These are phyloP conservation scores for Coemansia sp. DNA, from an alignment of 192 early-diverging fungal genomes.

Conservation along the genomic window DNA sequence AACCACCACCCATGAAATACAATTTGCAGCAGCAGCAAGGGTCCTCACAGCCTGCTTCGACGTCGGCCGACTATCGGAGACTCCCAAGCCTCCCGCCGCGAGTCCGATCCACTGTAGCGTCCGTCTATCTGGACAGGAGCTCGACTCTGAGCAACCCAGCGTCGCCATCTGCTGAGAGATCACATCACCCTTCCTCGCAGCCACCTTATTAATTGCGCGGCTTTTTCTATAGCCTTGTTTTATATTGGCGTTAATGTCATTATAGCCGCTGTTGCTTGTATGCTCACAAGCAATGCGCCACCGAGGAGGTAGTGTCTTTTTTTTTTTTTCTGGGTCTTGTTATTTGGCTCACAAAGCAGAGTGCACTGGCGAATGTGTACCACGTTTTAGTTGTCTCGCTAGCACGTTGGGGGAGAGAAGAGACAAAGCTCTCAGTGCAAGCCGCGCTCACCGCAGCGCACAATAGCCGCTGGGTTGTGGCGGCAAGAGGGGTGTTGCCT, in stretches of 20 bases:
- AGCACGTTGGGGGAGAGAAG: not conserved
- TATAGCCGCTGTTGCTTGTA: no score
- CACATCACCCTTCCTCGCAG: slow-evolving; percentile 16
- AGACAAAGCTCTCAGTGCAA: not conserved
- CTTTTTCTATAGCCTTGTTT: not conserved
- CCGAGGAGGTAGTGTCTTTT: no score
- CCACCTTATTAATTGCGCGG: not conserved
- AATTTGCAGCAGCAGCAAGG: slow-evolving; percentile 30
- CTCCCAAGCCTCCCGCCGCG: slow-evolving; percentile 47
- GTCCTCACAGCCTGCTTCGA: not conserved
- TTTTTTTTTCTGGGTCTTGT: no score
- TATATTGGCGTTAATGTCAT: no score
- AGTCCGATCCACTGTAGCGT: slow-evolving; percentile 37
- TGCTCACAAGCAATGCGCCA: no score
- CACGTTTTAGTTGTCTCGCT: no score
- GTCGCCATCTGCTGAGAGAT: slow-evolving; percentile 11
- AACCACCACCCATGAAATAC: slow-evolving; percentile 27
- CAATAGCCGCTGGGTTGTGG: not conserved
- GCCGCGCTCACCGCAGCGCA: not conserved
- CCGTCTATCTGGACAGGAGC: slow-evolving; percentile 33
- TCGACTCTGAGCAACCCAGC: slow-evolving; percentile 12
- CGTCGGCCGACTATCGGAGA: slow-evolving; percentile 34
- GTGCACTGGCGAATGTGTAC: no score
- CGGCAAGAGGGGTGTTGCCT: not conserved
- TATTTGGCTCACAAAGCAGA: no score